Evolutionary conservation across 1,139 yeast genomes (phyloP).

Genomic region (Candida tetrigidarum): DNA sequence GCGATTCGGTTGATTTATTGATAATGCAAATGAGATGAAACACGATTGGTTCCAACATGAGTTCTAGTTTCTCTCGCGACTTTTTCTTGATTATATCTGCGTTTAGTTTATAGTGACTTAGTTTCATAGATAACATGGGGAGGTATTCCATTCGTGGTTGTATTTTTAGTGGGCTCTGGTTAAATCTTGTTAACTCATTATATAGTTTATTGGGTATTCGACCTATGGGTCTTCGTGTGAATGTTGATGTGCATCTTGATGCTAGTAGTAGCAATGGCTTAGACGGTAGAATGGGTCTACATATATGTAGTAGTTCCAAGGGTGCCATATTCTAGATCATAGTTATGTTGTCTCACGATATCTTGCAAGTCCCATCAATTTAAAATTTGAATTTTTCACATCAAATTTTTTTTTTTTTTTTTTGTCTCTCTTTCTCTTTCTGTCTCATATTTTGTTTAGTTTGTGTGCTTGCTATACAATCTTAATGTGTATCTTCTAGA

Average conservation of each 20-base stretch:
- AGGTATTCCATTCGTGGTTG: slow-evolving; percentile 17
- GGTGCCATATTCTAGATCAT: slow-evolving; percentile 2
- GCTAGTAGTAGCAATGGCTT: not conserved
- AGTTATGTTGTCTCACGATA: no score
- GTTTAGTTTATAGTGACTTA: slow-evolving; percentile 6
- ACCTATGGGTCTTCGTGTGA: slow-evolving; percentile 13
- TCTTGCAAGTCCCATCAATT: no score
- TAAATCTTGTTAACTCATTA: slow-evolving; percentile 14
- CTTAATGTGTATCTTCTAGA: no score
- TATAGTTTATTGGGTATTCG: slow-evolving; percentile 15
- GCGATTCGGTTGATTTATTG: slow-evolving; percentile 4
- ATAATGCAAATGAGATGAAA: slow-evolving; percentile 16
- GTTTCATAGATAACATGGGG: slow-evolving; percentile 11
- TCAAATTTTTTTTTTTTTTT: slow-evolving; percentile 3
- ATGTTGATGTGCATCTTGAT: slow-evolving; percentile 10
- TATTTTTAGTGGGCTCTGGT: slow-evolving; percentile 10
- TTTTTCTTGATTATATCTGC: slow-evolving; percentile 5
- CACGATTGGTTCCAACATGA: slow-evolving; percentile 15
- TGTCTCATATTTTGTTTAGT: not conserved
- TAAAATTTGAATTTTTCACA: not conserved
- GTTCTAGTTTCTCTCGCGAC: slow-evolving; percentile 12
- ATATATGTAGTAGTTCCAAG: not conserved
- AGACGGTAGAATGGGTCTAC: slow-evolving; percentile 2
- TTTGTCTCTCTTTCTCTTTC: not conserved
- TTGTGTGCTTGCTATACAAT: not conserved